Base-by-base conservation (phyloP, 768 basidiomycete species). In the Strobilomyces echinocephalus region DNA sequence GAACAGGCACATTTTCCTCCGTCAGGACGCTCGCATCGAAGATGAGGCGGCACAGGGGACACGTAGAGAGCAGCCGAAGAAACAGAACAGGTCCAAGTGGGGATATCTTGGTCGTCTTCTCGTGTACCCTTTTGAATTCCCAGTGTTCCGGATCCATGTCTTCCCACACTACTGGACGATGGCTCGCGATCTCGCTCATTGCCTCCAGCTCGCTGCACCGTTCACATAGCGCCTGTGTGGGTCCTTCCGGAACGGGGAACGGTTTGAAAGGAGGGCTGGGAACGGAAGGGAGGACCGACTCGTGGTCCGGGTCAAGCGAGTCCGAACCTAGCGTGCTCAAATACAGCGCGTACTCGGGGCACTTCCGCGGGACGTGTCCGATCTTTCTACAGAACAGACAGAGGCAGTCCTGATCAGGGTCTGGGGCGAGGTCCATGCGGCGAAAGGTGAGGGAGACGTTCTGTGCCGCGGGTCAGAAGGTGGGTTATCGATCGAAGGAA, bases 11-110 rank as follows among this genome's bases (percentile, higher is more conserved):
- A n/a, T n/a, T n/a, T n/a, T n/a, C 24, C 24, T 24, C 24, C 24
- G 24, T 24, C 24, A 63, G 24, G 18, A 43, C 16, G 12, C 33
- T 60, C 16, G 44, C 39, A 38, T 60, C 18, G 46, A 62, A 57
- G 6, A 55, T 45, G 16, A 62, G 48, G 30, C 58, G 55, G 30
- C 53, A 63, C 15, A 57, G 9, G 12, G 51, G 41, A 20, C 61
- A 55, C 3, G 51, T 51, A 3, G 58, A 49, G 18, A 60, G 54
- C 5, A 59, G 30, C 12, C 14, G 42, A 8, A 43, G 6, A 14
- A 16, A 28, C 41, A 12, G 11, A 7, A 42, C 24, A 42, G 41
- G 41, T 12, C 41, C 41, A 26, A 42, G 41, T 15, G 41, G 21
- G 7, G 41, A 14, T 42, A 42, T 14, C 12, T 18, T 10, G 18